Conservation (phyloP, 1,139 yeast species). For the Hansenula anomala region DNA sequence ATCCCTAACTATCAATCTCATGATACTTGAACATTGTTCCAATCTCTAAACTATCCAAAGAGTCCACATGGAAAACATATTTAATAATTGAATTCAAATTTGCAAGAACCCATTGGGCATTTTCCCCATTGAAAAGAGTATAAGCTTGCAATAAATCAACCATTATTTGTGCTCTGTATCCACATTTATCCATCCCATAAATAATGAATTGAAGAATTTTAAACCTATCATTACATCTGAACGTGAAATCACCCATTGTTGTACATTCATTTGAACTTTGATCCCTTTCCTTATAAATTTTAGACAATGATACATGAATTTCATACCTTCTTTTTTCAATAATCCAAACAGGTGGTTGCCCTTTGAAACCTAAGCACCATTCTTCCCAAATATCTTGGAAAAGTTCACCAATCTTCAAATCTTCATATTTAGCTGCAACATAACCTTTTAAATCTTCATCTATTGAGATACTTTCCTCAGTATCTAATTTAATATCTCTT, state of each 20-base stretch:
- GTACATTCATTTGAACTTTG: too few relatives aligned
- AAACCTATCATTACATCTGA: neutral
- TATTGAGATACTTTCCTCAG: too few relatives aligned
- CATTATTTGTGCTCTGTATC: neutral
- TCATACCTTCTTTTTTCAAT: neutral
- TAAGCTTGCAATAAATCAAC: conserved; percentile 1
- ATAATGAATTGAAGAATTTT: neutral
- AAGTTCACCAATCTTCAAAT: neutral
- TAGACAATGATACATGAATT: too few relatives aligned
- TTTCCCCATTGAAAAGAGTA: neutral
- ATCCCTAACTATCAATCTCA: too few relatives aligned
- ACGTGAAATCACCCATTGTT: neutral
- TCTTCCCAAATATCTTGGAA: neutral
- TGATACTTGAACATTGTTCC: too few relatives aligned
- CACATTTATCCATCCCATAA: neutral
- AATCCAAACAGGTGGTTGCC: neutral
- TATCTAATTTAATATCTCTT: too few relatives aligned
- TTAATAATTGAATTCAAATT: neutral
- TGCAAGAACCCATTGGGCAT: neutral
- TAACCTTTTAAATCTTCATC: too few relatives aligned
- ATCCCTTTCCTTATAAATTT: too few relatives aligned
- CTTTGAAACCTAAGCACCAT: neutral
- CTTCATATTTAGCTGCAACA: neutral
- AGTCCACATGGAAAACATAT: too few relatives aligned
- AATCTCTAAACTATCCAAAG: too few relatives aligned